phyloP scores from a whole-genome alignment of 352 stramenopile genomes.

The Pythium guiyangense region DNA sequence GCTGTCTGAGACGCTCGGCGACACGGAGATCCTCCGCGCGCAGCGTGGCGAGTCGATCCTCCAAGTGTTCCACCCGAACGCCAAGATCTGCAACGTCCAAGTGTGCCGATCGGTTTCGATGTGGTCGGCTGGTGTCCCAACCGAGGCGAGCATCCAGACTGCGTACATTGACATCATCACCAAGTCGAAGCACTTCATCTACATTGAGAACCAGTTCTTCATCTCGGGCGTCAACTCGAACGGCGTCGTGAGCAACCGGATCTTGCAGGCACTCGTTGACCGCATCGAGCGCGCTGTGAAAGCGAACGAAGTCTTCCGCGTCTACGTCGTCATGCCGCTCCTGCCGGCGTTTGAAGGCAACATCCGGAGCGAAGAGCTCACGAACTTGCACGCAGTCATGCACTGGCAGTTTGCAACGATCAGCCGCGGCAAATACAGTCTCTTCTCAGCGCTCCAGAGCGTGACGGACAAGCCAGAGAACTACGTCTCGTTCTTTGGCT shows the following conservation, averaged over 20 bases:
- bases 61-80: conserved; percentile 65
- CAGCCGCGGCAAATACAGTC: conserved; percentile 65
- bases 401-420: conserved; percentile 89
- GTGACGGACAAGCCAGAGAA: conserved; percentile 62
- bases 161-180: conserved; percentile 84
- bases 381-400: conserved; percentile 85
- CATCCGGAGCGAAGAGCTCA: conserved; percentile 75
- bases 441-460: conserved; percentile 66
- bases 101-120: conserved; percentile 81
- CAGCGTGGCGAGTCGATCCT: conserved; percentile 61
- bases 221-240: conserved; percentile 82
- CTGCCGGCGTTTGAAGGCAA: conserved; percentile 84
- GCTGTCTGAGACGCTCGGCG: conserved; percentile 25
- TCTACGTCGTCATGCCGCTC: conserved; percentile 85
- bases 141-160: conserved; percentile 76
- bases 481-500: conserved; percentile 81
- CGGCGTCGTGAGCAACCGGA: conserved; percentile 72
- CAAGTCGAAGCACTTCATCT: conserved; percentile 81
- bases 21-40: conserved; percentile 51
- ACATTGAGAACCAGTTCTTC: conserved; percentile 94
- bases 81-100: conserved; percentile 75
- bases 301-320: conserved; percentile 66
- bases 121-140: conserved; percentile 83
- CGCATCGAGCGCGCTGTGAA: conserved; percentile 78
- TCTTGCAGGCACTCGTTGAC: conserved; percentile 78